phyloP scores from a whole-genome alignment of 345 rosid genomes.

The Camelina neglecta region DNA sequence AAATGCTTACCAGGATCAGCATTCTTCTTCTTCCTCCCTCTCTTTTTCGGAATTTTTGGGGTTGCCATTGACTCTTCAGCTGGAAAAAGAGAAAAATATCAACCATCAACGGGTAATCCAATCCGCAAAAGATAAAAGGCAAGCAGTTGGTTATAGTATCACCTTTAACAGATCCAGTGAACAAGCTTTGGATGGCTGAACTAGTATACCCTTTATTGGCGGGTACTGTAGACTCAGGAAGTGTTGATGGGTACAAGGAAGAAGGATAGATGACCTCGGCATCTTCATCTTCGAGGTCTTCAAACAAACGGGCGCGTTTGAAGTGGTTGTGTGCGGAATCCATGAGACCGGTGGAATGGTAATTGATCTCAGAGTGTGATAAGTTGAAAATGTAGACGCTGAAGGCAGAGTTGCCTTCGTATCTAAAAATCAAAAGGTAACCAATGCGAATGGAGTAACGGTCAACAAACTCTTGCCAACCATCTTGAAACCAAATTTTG shows the following conservation, averaged over 20 bases:
- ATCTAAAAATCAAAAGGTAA: constrained; percentile 79
- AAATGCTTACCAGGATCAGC: constrained; percentile 67
- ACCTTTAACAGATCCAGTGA: constrained; percentile 49
- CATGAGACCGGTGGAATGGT: constrained; percentile 55
- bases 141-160: not conserved
- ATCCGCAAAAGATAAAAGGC: not conserved
- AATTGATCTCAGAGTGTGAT: constrained; percentile 69
- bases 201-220: constrained; percentile 50
- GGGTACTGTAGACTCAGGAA: constrained; percentile 40
- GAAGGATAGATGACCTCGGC: constrained; percentile 49
- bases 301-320: constrained; percentile 64
- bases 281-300: constrained; percentile 77
- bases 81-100: constrained; percentile 26
- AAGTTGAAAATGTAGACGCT: constrained; percentile 77
- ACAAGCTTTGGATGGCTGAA: constrained; percentile 62
- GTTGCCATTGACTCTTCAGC: constrained; percentile 48
- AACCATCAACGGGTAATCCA: not conserved
- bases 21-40: constrained; percentile 72
- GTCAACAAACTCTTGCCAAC: constrained; percentile 87
- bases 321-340: constrained; percentile 51
- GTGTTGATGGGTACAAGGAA: constrained; percentile 30
- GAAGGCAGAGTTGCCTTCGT: constrained; percentile 80
- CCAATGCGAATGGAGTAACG: constrained; percentile 74
- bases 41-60: constrained; percentile 53
- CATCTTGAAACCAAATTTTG: constrained; percentile 80